These are phyloP conservation scores for Gossypium schwendimanii DNA, from an alignment of 441 rosid species.

Conservation along the genomic window DNA sequence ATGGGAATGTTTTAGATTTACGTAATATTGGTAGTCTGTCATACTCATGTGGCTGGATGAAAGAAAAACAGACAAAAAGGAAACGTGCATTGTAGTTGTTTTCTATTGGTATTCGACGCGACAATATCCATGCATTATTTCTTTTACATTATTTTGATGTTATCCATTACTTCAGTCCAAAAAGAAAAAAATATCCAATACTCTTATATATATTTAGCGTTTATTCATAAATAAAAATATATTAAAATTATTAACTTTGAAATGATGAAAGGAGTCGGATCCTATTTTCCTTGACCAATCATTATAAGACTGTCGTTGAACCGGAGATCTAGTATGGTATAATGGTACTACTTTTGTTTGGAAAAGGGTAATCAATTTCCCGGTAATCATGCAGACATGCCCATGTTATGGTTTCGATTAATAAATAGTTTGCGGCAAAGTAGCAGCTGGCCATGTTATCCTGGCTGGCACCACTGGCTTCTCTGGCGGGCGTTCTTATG, in stretches of 20 bases:
- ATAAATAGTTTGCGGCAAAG: conserved; percentile 5
- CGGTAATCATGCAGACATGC: conserved; percentile 6
- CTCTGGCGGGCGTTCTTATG: background rate
- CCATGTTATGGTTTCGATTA: conserved; percentile 19
- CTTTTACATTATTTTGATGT: background rate
- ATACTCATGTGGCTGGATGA: background rate
- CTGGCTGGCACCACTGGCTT: background rate
- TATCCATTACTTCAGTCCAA: background rate
- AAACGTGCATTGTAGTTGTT: background rate
- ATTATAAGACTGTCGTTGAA: background rate
- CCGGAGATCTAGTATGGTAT: background rate
- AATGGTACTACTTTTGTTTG: background rate
- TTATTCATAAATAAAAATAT: background rate
- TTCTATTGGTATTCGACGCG: background rate
- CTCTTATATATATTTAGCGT: too few relatives aligned
- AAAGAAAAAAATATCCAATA: too few relatives aligned
- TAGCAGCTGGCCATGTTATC: conserved; percentile 10
- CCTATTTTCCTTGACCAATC: conserved; percentile 4
- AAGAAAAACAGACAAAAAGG: background rate
- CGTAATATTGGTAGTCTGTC: background rate
- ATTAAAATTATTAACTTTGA: background rate
- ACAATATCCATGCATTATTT: background rate
- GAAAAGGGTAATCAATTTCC: conserved; percentile 5
- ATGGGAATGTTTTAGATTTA: background rate
- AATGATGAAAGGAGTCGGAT: background rate